These are phyloP conservation scores for Solanum lignicaule DNA, from an alignment of 257 asterid species.

Conservation along the genomic window DNA sequence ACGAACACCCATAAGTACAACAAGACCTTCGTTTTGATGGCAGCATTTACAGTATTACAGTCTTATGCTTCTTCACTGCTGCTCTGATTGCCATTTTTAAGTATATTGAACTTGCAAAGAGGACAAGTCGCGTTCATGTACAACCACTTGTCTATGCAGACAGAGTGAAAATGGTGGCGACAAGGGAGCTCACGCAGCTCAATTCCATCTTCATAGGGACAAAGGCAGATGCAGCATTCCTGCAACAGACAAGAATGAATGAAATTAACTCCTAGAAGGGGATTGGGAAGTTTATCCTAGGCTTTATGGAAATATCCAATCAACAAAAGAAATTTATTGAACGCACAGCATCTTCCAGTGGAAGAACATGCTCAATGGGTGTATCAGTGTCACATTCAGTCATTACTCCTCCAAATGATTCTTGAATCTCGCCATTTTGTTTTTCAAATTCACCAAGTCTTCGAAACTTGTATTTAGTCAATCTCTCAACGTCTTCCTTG, in stretches of 20 bases:
- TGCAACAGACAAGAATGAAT: constrained; percentile 16
- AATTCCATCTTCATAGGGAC: constrained; percentile 76
- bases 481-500: constrained; percentile 83
- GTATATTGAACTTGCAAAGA: constrained; percentile 86
- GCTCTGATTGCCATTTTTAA: constrained; percentile 53
- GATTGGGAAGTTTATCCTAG: neutral
- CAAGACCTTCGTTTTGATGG: neutral
- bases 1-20: neutral
- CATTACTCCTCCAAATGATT: constrained; percentile 92
- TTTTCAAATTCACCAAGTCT: constrained; percentile 88
- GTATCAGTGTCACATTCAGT: constrained; percentile 66
- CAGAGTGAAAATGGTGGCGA: constrained; percentile 81
- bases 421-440: constrained; percentile 84
- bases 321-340: neutral
- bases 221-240: constrained; percentile 97
- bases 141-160: constrained; percentile 95
- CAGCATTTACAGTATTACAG: neutral
- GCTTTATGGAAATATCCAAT: neutral
- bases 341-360: constrained; percentile 87
- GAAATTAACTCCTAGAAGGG: neutral
- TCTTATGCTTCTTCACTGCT: constrained; percentile 64
- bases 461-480: constrained; percentile 75
- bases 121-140: constrained; percentile 93
- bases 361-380: constrained; percentile 76
- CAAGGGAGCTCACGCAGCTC: constrained; percentile 97